These are phyloP conservation scores for Lasiodiplodia theobromae DNA, from an alignment of 2,329 filamentous ascomycete genomes.

Conservation along the genomic window DNA sequence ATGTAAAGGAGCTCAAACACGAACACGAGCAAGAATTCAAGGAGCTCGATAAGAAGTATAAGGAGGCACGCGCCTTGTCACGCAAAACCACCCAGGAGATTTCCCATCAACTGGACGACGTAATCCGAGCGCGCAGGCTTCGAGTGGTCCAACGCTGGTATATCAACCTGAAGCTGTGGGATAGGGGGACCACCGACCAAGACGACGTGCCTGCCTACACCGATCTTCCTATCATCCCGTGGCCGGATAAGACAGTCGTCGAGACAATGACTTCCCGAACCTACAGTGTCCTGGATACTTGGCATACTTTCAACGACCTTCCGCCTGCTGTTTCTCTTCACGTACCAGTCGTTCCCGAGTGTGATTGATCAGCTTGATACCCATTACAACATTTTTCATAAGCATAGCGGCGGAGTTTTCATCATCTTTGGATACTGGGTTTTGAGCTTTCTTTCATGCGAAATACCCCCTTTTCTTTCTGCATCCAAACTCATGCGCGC, in stretches of 20 bases:
- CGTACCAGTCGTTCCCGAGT: not conserved
- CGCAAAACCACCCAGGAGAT: not conserved
- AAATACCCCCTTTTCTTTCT: constrained; percentile 27
- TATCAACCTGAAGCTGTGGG: constrained; percentile 24
- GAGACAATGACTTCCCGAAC: constrained; percentile 21
- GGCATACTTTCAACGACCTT: constrained; percentile 25
- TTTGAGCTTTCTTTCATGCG: constrained; percentile 18
- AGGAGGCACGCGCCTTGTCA: constrained; percentile 2
- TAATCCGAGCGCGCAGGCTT: constrained; percentile 17
- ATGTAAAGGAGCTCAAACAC: constrained; percentile 37
- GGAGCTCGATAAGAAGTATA: constrained; percentile 9
- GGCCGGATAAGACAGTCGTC: constrained; percentile 13
- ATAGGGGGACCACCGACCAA: constrained; percentile 7
- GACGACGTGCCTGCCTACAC: constrained; percentile 11
- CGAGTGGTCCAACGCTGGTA: constrained; percentile 25
- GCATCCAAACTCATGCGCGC: constrained; percentile 4
- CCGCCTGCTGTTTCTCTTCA: constrained; percentile 28
- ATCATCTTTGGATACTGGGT: constrained; percentile 15
- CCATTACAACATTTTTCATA: constrained; percentile 20
- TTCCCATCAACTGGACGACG: constrained; percentile 1
- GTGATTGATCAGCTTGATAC: constrained; percentile 24
- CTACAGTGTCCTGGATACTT: constrained; percentile 27
- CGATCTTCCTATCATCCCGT: constrained; percentile 18
- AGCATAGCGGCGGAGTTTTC: constrained; percentile 30
- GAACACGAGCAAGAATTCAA: constrained; percentile 16